A percentile compares a stretch with the other conserved stretches of the same genome.
phyloP scores from a whole-genome alignment of 805 yeast species.

The Wickerhamiella brachini region DNA sequence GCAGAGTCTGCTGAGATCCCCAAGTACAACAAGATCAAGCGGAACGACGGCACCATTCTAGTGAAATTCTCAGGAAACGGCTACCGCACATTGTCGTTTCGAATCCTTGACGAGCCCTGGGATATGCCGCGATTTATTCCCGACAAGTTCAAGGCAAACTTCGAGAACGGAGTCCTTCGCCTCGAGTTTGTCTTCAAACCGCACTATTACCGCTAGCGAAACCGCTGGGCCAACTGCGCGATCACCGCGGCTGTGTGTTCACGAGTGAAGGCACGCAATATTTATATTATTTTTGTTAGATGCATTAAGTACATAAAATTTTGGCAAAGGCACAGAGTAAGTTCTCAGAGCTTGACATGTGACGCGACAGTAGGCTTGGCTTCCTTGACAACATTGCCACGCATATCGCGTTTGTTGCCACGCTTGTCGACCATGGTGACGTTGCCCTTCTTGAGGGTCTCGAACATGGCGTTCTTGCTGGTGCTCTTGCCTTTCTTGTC shows the following conservation, averaged over 20 bases:
- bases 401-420: conserved; percentile 62
- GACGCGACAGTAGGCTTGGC: conserved; percentile 17
- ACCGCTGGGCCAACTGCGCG: no score
- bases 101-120: conserved; percentile 26
- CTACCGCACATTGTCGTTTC: conserved; percentile 24
- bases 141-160: conserved; percentile 20
- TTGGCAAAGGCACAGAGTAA: no score
- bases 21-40: conserved; percentile 19
- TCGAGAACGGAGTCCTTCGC: conserved; percentile 25
- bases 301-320: not conserved
- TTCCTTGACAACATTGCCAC: conserved; percentile 48
- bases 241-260: no score
- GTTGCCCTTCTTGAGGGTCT: conserved; percentile 62
- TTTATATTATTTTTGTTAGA: not conserved
- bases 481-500: conserved; percentile 29
- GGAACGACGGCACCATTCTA: conserved; percentile 19
- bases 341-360: conserved; percentile 22
- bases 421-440: conserved; percentile 63
- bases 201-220: not conserved
- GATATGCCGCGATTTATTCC: conserved; percentile 19
- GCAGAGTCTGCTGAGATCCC: conserved; percentile 19
- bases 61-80: conserved; percentile 23
- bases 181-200: conserved; percentile 25
- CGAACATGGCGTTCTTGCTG: conserved; percentile 35
- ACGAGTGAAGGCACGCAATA: no score